phyloP scores from a whole-genome alignment of 306 rosid species.

The Pterocarpus santalinus region DNA sequence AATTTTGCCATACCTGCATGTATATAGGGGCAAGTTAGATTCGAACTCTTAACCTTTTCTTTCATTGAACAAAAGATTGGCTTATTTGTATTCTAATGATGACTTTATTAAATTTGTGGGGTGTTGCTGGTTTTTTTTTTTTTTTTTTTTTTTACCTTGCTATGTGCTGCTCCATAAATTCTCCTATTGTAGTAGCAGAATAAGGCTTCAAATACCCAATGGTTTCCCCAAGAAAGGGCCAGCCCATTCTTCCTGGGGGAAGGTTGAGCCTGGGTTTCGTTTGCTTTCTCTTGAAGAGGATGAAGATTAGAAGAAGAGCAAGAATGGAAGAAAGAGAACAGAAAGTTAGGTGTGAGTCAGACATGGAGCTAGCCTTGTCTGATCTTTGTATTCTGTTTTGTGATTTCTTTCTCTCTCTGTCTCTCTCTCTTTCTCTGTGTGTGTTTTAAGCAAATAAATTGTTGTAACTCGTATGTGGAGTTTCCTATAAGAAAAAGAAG shows the following conservation, averaged over 20 bases:
- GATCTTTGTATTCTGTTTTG: constrained; percentile 16
- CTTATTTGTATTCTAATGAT: no score
- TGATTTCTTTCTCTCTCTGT: not conserved
- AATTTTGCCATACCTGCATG: constrained; percentile 83
- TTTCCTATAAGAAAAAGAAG: constrained; percentile 32
- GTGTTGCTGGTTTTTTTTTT: not conserved
- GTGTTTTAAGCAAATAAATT: constrained; percentile 34
- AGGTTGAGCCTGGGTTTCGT: constrained; percentile 64
- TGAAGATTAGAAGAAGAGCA: constrained; percentile 63
- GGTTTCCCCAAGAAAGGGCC: constrained; percentile 94
- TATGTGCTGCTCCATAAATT: constrained; percentile 87
- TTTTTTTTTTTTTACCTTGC: constrained; percentile 57
- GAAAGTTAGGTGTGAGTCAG: constrained; percentile 61
- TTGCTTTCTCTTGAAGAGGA: constrained; percentile 68
- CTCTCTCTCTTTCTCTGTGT: constrained; percentile 14
- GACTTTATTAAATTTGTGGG: no score
- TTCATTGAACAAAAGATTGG: no score
- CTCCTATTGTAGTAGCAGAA: constrained; percentile 80
- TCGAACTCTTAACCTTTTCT: no score
- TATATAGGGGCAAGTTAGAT: not conserved
- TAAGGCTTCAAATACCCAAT: constrained; percentile 81
- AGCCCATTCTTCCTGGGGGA: constrained; percentile 95
- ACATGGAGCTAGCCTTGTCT: constrained; percentile 67
- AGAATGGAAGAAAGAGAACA: constrained; percentile 69
- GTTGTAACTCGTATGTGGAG: constrained; percentile 25